Conservation (phyloP, 2,329 filamentous ascomycete species). For the Venturia oleaginea region DNA sequence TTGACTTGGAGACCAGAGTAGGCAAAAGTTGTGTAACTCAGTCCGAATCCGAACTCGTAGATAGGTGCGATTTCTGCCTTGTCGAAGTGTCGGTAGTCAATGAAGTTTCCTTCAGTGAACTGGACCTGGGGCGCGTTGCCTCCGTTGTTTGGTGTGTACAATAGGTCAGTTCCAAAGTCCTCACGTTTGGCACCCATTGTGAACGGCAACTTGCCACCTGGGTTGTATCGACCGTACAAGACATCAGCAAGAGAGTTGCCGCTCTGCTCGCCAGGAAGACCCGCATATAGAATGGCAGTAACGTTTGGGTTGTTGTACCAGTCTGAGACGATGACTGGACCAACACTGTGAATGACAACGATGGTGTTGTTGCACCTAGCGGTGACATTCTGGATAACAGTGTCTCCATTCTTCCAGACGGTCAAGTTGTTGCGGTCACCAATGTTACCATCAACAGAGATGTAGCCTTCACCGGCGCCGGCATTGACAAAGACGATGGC, state of each 20-base stretch:
- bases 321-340: conserved; percentile 67
- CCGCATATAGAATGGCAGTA: conserved; percentile 70
- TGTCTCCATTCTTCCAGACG: conserved; percentile 67
- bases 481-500: conserved; percentile 83
- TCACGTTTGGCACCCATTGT: conserved; percentile 66
- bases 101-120: conserved; percentile 70
- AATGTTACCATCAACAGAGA: conserved; percentile 51
- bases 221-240: conserved; percentile 70
- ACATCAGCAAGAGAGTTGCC: conserved; percentile 74
- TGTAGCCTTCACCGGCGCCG: conserved; percentile 74
- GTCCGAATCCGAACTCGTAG: conserved; percentile 73
- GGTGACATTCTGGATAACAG: conserved; percentile 64
- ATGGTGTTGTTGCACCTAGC: conserved; percentile 53
- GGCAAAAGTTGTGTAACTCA: conserved; percentile 71
- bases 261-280: conserved; percentile 79
- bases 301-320: conserved; percentile 72
- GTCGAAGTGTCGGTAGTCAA: conserved; percentile 75
- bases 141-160: conserved; percentile 62
- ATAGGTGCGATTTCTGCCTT: conserved; percentile 54
- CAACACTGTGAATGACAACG: conserved; percentile 82
- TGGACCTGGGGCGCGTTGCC: conserved; percentile 57
- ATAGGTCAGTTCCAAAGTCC: conserved; percentile 65
- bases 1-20: conserved; percentile 59
- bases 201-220: conserved; percentile 77
- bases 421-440: conserved; percentile 73